Percentiles rank a stretch among this genome's conserved stretches.
These are phyloP conservation scores for Raphanus hybrid DNA, from an alignment of 441 rosid genomes.

Conservation along the genomic window DNA sequence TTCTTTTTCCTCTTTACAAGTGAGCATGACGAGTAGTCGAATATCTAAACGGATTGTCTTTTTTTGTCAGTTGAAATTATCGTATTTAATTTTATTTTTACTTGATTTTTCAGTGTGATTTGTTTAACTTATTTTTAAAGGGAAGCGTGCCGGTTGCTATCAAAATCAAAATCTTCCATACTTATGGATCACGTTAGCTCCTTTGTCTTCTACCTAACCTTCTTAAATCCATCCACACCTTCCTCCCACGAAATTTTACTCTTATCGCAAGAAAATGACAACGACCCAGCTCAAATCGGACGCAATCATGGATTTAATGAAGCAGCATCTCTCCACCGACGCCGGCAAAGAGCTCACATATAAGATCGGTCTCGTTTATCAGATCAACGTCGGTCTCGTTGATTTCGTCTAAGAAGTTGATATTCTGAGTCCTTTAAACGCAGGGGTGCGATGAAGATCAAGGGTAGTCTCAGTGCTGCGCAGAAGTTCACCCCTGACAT, in stretches of 20 bases:
- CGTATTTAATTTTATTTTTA: too few species aligned
- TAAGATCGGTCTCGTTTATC: conserved; percentile 85
- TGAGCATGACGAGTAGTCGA: too few species aligned
- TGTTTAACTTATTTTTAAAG: neutral
- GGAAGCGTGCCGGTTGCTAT: conserved; percentile 2
- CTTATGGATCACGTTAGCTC: conserved; percentile 41
- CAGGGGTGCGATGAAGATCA: conserved; percentile 94
- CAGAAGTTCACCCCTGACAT: conserved; percentile 94
- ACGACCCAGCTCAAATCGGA: conserved; percentile 69
- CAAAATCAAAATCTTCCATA: conserved; percentile 17
- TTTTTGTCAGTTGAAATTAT: too few species aligned
- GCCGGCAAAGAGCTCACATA: conserved; percentile 63
- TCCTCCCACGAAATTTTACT: neutral
- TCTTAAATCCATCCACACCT: neutral
- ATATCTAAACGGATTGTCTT: too few species aligned
- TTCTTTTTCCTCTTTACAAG: too few species aligned
- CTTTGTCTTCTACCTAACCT: conserved; percentile 22
- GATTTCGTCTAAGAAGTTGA: conserved; percentile 81
- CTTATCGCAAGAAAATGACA: conserved; percentile 19
- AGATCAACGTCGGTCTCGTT: conserved; percentile 51
- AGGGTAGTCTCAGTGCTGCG: conserved; percentile 92
- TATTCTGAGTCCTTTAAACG: conserved; percentile 25
- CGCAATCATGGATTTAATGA: conserved; percentile 68
- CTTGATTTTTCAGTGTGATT: too few species aligned
- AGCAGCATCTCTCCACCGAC: conserved; percentile 68